These are phyloP conservation scores for Erysimum cheiranthoides DNA, from an alignment of 345 rosid species.

Conservation along the genomic window DNA sequence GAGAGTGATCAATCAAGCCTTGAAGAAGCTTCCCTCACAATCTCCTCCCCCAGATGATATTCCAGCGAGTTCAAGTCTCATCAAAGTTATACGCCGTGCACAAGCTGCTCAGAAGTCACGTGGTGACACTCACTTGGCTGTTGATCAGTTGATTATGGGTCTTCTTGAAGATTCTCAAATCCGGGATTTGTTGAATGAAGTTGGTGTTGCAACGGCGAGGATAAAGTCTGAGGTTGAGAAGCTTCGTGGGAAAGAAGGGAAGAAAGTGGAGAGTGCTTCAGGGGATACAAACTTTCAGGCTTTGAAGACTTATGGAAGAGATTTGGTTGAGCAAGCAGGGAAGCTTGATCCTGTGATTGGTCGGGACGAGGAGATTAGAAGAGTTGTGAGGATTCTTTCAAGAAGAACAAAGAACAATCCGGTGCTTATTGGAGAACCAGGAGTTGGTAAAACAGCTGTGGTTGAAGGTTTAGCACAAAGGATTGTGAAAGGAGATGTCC, in stretches of 20 bases:
- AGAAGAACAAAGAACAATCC: slow-evolving; percentile 95
- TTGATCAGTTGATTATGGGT: slow-evolving; percentile 78
- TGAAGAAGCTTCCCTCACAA: slow-evolving; percentile 84
- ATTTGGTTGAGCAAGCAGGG: slow-evolving; percentile 91
- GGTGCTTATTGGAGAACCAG: slow-evolving; percentile 94
- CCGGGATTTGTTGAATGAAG: slow-evolving; percentile 69
- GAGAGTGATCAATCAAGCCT: slow-evolving; percentile 70
- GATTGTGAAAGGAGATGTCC: slow-evolving; percentile 86
- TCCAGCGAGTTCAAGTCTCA: slow-evolving; percentile 73
- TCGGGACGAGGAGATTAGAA: slow-evolving; percentile 84
- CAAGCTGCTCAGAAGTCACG: slow-evolving; percentile 73
- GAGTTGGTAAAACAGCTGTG: slow-evolving; percentile 94
- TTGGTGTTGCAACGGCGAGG: slow-evolving; percentile 58
- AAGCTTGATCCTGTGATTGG: slow-evolving; percentile 96
- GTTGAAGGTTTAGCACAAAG: slow-evolving; percentile 96
- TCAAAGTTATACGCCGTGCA: slow-evolving; percentile 74
- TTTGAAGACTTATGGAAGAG: slow-evolving; percentile 87
- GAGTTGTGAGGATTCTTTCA: slow-evolving; percentile 82
- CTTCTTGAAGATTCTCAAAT: slow-evolving; percentile 89
- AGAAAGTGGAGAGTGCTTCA: slow-evolving; percentile 87
- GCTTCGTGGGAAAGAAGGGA: slow-evolving; percentile 87
- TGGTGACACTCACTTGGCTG: slow-evolving; percentile 77
- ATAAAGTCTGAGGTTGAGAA: slow-evolving; percentile 83
- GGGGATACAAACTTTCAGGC: slow-evolving; percentile 83
- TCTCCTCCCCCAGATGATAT: slow-evolving; percentile 77